Base-by-base conservation (phyloP, 805 yeast species). In the Pichia occidentalis region DNA sequence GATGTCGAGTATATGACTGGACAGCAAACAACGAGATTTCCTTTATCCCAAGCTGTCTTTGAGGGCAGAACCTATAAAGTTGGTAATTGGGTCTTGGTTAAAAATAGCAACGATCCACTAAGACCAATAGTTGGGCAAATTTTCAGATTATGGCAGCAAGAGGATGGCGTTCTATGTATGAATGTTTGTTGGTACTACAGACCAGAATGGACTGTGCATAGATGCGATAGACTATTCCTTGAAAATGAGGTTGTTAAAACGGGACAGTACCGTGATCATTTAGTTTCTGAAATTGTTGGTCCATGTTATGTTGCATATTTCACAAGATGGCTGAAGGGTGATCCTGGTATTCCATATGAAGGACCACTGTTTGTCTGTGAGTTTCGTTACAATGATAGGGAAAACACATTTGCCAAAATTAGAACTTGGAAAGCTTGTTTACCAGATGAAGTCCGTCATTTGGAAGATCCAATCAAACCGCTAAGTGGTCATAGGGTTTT, bases 391-490 rank as follows among this genome's bases (percentile, higher is more conserved):
- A 90, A 90, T 56, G 97, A 90, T 57, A 71, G 75, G 39, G 95
- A 85, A 52, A 85, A 85, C 59, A 80, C 80, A 21, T 92, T 92
- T 69, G 92, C 90, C 62, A 83, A 90, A 56, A 92, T 92, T 52
- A 75, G 97, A 55, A 90, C 98, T 3, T 92, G 98, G 98, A 90
- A 86, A 61, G 97, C 97, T 6, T 92, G 97, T 67, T 70, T 92
- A 48, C 98, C 98, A 0, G 97, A 92, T 60, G 97, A 90, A 60
- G 83, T 90, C 33, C 77, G 97, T 52, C 87, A 83, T 47, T 67
- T 69, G 39, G 90, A 85, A 52, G 97, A 88, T 53, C 82, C 84
- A 24, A 77, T 83, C 17, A 75, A 75, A 26, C 87, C 90, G 7
- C 70, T 90, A 35, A 65, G 70, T 39, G 61, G 54, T 38, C 75